Base-by-base conservation (phyloP, 352 stramenopile genomes). In the Pythium catenulatum region DNA sequence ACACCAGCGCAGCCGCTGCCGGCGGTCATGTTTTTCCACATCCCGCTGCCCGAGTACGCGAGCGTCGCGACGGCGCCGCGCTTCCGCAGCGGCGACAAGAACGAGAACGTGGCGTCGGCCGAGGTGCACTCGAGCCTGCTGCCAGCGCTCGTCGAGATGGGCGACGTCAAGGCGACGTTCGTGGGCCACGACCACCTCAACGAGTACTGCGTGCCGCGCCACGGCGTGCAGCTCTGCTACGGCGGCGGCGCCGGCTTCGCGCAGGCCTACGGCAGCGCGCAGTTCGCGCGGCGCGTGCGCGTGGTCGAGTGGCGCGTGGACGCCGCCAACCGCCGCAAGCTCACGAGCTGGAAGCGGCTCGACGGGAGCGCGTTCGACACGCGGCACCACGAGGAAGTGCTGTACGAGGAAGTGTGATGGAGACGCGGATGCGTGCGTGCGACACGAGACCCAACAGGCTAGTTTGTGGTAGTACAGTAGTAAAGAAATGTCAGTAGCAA, bases 1-100 rank as follows among this genome's bases (percentile, higher is more conserved):
- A 21, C 87, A 36, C 68, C 21, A 72, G 15, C 61, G 63, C 54
- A 61, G 54, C 41, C 27, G n/a, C 48, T 88, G 46, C 85, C 82
- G 23, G 85, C 82, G 23, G 34, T 92, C 30, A 90, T 87, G 50
- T 93, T 91, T 43, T 92, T 92, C 79, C 79, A 86, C 70, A 86
- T 86, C 32, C 69, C 79, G 21, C 50, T 86, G 15, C 3, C 56
- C 14, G 82, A 87, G 56, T 87, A 87, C 65, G 66, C 41, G 4
- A 30, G 19, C 27, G 27, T 65, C 30, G 36, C 61, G 8, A 23
- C 39, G 30, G 50, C 70, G 8, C 4, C 27, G 25, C 48, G 14
- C 39, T 63, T n/a, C n/a, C n/a, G n/a, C n/a, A n/a, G 41, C 9
- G 76, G 76, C 46, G 70, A 77, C 27, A n/a, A 87, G 25, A 3